These are phyloP conservation scores for Entelexis sorbosivorans DNA, from an alignment of 1,139 yeast species.

Conservation along the genomic window DNA sequence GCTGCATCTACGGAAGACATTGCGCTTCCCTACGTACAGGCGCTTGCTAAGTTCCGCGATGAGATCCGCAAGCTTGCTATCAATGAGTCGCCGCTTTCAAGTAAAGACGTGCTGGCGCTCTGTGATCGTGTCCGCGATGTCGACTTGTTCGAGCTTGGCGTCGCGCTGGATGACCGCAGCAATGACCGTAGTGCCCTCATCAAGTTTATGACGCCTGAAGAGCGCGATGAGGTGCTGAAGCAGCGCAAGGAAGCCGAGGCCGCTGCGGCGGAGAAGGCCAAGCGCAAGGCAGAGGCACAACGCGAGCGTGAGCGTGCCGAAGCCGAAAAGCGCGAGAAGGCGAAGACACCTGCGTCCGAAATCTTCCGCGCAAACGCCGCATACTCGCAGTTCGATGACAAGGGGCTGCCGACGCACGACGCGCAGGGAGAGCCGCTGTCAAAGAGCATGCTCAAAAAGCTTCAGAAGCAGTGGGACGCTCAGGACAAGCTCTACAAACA, in stretches of 20 bases:
- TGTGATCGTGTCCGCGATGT: slow-evolving; percentile 50
- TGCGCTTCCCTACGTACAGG: slow-evolving; percentile 69
- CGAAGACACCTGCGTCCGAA: slow-evolving; percentile 57
- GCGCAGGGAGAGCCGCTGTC: slow-evolving; percentile 75
- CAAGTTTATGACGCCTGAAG: slow-evolving; percentile 63
- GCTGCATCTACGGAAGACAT: slow-evolving; percentile 42
- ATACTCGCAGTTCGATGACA: slow-evolving; percentile 70
- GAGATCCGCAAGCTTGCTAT: slow-evolving; percentile 65
- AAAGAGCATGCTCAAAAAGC: slow-evolving; percentile 75
- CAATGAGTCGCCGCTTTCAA: slow-evolving; percentile 35
- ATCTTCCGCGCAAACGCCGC: slow-evolving; percentile 48
- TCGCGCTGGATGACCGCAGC: slow-evolving; percentile 73
- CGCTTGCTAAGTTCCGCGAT: slow-evolving; percentile 71
- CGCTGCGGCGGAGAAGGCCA: slow-evolving; percentile 40
- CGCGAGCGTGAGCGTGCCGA: slow-evolving; percentile 35
- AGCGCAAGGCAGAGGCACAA: slow-evolving; percentile 29
- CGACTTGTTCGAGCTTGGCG: slow-evolving; percentile 63
- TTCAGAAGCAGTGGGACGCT: slow-evolving; percentile 60
- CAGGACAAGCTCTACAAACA: slow-evolving; percentile 77
- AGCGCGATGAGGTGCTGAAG: slow-evolving; percentile 50
- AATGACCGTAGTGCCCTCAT: slow-evolving; percentile 63
- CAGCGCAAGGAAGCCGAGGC: slow-evolving; percentile 51
- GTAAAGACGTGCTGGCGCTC: slow-evolving; percentile 43
- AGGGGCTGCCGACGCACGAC: slow-evolving; percentile 73
- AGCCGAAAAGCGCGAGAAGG: slow-evolving; percentile 62